Evolutionary conservation across 78 protist genomes (phyloP), one percentile per base, ranked within the genome.

Genomic region (Polysphondylium violaceum): DNA sequence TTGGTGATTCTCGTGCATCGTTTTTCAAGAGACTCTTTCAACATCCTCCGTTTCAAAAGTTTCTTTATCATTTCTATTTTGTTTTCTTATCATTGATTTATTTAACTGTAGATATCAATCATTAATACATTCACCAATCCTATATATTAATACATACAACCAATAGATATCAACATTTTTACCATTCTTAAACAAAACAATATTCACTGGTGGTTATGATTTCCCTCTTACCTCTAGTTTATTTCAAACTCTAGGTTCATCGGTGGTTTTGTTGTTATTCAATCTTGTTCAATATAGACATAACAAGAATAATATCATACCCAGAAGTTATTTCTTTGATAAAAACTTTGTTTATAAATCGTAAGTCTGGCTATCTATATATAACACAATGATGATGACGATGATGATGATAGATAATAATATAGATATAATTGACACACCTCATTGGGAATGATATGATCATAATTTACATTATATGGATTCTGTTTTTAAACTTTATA

Each of bases 311-410:
- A 77, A 81, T 56, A 11, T 68, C 11, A 35, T 68, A 31, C 59
- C 74, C 64, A 81, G 68, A 51, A 81, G 89, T 68, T 60, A 55
- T 40, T 43, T 81, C 31, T 67, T 68, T 67, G 89, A 81, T 81
- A 47, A 67, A 40, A 65, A 81, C 31, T 67, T 81, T 41, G 5
- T 67, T 38, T n/a, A 38, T n/a, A 81, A 81, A 56, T 40, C 72
- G 89, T 81, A 79, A 55, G 12, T 17, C 0, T n/a, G n/a, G 1
- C 19, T 25, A 35, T 73, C 11, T 41, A 21, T 72, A 47, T 31
- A 12, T 25, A 47, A 0, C 0, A n/a, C n/a, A 17, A 73, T 31
- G 1, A 25, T 5, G 6, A 2, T 71, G 9, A 71, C 17, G 33
- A 51, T 51, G 43, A 72, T 40, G 25, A 44, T 69, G 9, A 23